phyloP scores from a whole-genome alignment of 2,329 filamentous ascomycete genomes.

The Phyllosticta citribraziliensis region DNA sequence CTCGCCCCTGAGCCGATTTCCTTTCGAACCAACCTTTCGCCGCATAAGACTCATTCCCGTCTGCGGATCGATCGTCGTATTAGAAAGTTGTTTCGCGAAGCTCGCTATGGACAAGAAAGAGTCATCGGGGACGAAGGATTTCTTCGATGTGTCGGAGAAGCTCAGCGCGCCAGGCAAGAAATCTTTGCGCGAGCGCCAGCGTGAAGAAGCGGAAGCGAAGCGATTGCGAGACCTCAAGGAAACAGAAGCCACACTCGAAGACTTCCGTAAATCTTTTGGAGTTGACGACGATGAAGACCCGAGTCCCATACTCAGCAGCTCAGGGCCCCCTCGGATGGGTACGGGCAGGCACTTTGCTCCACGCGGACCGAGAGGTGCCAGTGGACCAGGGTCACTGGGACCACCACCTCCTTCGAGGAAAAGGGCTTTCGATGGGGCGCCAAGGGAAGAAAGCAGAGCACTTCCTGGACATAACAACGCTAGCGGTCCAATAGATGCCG shows the following conservation, averaged over 20 bases:
- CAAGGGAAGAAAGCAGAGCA: constrained; percentile 16
- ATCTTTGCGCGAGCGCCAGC: constrained; percentile 79
- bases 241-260: constrained; percentile 75
- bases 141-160: constrained; percentile 67
- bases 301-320: constrained; percentile 12
- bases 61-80: background rate
- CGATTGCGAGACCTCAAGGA: constrained; percentile 74
- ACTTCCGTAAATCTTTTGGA: constrained; percentile 75
- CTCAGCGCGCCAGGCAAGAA: constrained; percentile 75
- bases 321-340: background rate
- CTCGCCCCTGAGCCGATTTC: background rate
- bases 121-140: constrained; percentile 29
- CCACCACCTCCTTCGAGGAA: constrained; percentile 34
- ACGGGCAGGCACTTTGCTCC: constrained; percentile 48
- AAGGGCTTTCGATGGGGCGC: constrained; percentile 33
- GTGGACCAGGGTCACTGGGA: constrained; percentile 41
- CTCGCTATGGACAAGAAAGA: constrained; percentile 2
- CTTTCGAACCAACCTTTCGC: background rate
- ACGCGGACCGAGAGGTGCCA: constrained; percentile 28
- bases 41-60: background rate
- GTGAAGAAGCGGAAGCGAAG: constrained; percentile 83
- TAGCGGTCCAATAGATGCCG: constrained; percentile 22
- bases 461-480: constrained; percentile 24
- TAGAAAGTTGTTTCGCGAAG: too few species aligned
- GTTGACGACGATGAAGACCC: constrained; percentile 38